Percentiles rank a stretch among this genome's conserved stretches.
Conservation (phyloP, 805 yeast genomes). For the Danielia oregonensis region DNA sequence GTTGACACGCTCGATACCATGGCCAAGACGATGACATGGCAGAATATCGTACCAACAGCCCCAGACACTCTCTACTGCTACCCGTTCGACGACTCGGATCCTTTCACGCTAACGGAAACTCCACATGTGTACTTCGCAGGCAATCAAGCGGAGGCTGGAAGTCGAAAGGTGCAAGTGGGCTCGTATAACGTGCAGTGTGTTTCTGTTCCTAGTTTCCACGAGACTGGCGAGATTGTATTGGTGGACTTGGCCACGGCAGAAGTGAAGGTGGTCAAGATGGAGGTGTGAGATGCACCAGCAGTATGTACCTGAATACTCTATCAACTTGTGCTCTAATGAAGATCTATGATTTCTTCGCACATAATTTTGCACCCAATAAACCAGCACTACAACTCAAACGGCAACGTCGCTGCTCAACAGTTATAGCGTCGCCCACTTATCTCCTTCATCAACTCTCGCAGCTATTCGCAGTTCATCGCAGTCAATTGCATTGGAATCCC, state of each 20-base stretch:
- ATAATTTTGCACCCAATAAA: too few species aligned
- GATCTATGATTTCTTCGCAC: too few species aligned
- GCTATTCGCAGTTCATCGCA: too few species aligned
- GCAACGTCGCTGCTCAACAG: too few species aligned
- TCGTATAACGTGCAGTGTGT: constrained; percentile 46
- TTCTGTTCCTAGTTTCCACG: constrained; percentile 66
- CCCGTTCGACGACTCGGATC: constrained; percentile 75
- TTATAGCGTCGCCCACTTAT: too few species aligned
- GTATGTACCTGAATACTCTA: neutral
- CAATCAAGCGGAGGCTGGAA: constrained; percentile 65
- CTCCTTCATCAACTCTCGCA: too few species aligned
- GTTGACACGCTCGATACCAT: constrained; percentile 37
- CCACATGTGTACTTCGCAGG: constrained; percentile 90
- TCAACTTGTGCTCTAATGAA: too few species aligned
- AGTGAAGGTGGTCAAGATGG: constrained; percentile 45
- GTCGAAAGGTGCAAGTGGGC: constrained; percentile 36
- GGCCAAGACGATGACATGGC: constrained; percentile 74
- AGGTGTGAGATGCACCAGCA: too few species aligned
- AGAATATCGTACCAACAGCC: constrained; percentile 87
- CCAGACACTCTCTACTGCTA: constrained; percentile 93
- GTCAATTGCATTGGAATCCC: too few species aligned
- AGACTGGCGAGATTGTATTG: constrained; percentile 61
- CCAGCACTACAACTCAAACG: too few species aligned
- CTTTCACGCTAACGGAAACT: constrained; percentile 71
- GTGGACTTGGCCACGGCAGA: constrained; percentile 57